A percentile compares a stretch with the other conserved stretches of the same genome.
These are phyloP conservation scores for Didymella arachidicola DNA, from an alignment of 2,329 filamentous ascomycete genomes.

Conservation along the genomic window DNA sequence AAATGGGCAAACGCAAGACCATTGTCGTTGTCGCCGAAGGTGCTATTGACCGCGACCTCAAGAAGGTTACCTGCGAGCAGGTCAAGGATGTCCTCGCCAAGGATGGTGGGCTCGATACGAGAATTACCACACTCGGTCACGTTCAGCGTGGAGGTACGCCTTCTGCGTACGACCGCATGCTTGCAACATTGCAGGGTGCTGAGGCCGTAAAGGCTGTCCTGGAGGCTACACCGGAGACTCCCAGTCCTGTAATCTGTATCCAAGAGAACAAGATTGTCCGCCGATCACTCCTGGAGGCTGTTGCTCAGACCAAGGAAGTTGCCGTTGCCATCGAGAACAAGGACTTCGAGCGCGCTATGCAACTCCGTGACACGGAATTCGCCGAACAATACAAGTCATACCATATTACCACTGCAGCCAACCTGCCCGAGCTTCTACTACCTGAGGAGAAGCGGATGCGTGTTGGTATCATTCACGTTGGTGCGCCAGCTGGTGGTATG, in stretches of 20 bases:
- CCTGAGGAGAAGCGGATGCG: slow-evolving; percentile 83
- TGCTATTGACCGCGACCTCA: slow-evolving; percentile 73
- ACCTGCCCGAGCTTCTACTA: slow-evolving; percentile 72
- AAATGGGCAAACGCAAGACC: slow-evolving; percentile 91
- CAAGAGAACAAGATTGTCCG: slow-evolving; percentile 97
- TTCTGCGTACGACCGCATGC: slow-evolving; percentile 92
- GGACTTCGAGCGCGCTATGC: slow-evolving; percentile 88
- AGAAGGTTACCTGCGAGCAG: slow-evolving; percentile 80
- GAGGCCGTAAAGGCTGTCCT: slow-evolving; percentile 46
- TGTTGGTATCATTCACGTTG: slow-evolving; percentile 95
- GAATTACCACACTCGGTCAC: slow-evolving; percentile 93
- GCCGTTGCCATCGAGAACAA: slow-evolving; percentile 81
- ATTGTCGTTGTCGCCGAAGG: slow-evolving; percentile 98
- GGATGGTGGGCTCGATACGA: slow-evolving; percentile 83
- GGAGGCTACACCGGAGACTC: slow-evolving; percentile 75
- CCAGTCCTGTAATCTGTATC: slow-evolving; percentile 94
- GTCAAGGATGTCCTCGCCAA: slow-evolving; percentile 89
- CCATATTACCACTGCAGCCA: slow-evolving; percentile 85
- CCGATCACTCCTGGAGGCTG: slow-evolving; percentile 87
- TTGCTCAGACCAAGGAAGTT: slow-evolving; percentile 84
- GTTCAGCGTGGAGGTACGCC: slow-evolving; percentile 95
- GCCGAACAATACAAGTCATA: slow-evolving; percentile 91
- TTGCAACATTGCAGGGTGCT: slow-evolving; percentile 81
- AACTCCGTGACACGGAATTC: slow-evolving; percentile 89
- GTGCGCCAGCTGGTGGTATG: slow-evolving; percentile 96